Evolutionary conservation across 73 alveolate species (phyloP).

Genomic region (Blepharisma japonicum): DNA sequence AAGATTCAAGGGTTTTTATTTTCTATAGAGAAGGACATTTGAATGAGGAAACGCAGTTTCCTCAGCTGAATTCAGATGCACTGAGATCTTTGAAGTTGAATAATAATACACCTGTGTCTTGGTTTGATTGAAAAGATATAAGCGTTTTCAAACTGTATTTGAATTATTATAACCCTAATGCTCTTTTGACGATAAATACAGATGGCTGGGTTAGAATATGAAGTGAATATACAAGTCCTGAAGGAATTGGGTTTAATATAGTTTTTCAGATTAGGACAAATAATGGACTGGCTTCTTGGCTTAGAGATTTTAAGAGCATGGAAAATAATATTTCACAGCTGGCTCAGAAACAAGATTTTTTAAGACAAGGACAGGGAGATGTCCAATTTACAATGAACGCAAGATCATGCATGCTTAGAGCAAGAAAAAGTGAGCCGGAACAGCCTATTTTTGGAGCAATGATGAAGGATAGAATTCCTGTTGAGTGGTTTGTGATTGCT

Average conservation of each 20-base stretch:
- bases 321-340: conserved; percentile 4
- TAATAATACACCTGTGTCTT: background rate
- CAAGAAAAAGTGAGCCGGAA: background rate
- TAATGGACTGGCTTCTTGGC: conserved; percentile 20
- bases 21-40: background rate
- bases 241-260: conserved; percentile 23
- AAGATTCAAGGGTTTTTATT: background rate
- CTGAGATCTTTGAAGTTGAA: background rate
- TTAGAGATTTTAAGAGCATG: background rate
- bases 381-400: background rate
- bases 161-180: conserved; percentile 17
- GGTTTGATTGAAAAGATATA: conserved; percentile 4
- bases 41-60: too few species aligned
- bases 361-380: background rate
- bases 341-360: background rate
- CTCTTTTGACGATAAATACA: background rate
- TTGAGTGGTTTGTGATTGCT: conserved; percentile 17
- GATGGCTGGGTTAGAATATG: conserved; percentile 24
- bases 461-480: conserved; percentile 12
- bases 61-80: too few species aligned
- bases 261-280: conserved; percentile 20
- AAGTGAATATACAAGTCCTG: conserved; percentile 20
- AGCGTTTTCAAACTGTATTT: background rate
- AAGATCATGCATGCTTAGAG: conserved; percentile 7
- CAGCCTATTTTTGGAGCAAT: conserved; percentile 18